Conservation (phyloP, 192 early-diverging fungal genomes). For the Obelidium mucronatum region DNA sequence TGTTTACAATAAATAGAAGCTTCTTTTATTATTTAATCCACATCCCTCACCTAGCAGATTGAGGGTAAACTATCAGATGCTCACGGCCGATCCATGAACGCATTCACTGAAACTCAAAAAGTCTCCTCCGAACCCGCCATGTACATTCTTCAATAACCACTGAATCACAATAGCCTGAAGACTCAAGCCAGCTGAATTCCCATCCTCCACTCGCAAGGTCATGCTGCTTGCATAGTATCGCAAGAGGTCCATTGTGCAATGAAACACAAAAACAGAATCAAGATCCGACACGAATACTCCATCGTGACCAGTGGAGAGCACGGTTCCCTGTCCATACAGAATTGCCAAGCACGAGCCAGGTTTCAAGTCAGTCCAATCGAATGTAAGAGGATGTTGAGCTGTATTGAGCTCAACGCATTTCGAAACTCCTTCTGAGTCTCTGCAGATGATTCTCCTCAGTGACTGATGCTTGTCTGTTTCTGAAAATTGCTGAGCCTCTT, state of each 20-base stretch:
- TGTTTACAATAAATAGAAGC: too few species aligned
- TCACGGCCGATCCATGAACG: too few species aligned
- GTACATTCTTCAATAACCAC: neutral
- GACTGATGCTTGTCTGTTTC: too few species aligned
- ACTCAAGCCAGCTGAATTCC: neutral
- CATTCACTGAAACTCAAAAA: too few species aligned
- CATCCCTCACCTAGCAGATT: too few species aligned
- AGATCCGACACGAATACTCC: neutral
- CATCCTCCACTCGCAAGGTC: neutral
- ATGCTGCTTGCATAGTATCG: neutral
- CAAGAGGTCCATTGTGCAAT: neutral
- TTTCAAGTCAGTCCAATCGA: neutral
- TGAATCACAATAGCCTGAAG: slow-evolving; percentile 3
- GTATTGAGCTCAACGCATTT: neutral
- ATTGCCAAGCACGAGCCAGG: neutral
- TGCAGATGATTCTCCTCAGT: too few species aligned
- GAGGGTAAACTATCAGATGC: too few species aligned
- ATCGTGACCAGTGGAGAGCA: neutral
- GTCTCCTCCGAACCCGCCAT: too few species aligned
- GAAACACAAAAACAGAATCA: neutral
- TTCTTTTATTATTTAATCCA: too few species aligned
- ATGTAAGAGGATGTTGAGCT: neutral
- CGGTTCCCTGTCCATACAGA: neutral
- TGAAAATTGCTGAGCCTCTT: too few species aligned
- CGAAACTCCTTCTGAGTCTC: neutral